Evolutionary conservation across 2,329 filamentous ascomycete genomes (phyloP), one percentile per base, ranked within the genome.

Genomic region (Annulohypoxylon truncatum): DNA sequence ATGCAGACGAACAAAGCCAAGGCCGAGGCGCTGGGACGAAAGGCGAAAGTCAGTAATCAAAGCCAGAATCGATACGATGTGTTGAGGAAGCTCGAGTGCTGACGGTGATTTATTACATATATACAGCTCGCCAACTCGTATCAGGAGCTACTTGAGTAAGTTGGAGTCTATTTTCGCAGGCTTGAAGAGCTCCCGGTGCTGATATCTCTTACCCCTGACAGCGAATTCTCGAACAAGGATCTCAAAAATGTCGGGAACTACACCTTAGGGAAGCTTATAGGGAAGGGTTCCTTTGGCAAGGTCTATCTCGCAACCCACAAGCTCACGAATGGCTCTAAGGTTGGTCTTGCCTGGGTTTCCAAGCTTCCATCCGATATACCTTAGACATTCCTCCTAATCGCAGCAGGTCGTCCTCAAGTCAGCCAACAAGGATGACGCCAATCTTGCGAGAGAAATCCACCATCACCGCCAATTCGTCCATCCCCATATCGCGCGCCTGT

Each of bases 381-480:
- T 58, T 55, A 22, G 7, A 24, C 24, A 35, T 54, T 29, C 7
- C 56, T 38, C 54, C 65, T 74, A 62, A 70, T 71, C 38, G 51
- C 24, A 44, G 52, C 77, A 97, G 93, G 96, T 99, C 74, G 96
- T 99, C 33, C 92, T 99, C 81, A 99, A 99, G 82, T 97, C 94
- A 66, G 96, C 96, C 68, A 95, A 96, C 78, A 97, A 97, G 79
- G 91, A 94, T 77, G 96, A 99, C 79, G 89, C 93, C 58, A 99
- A 99, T 78, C 90, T 99, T 51, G 95, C 95, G 13, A 92, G 96
- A 73, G 96, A 99, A 79, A 99, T 99, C 73, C 96, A 99, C 79
- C 96, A 99, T 78, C 96, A 99, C 79, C 92, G 96, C 72, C 96
- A 99, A 80, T 97, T 99, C 80, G 87, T 97, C 70, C 96, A 99